Conservation (phyloP, 768 basidiomycete species). For the Lentinus tigrinus region DNA sequence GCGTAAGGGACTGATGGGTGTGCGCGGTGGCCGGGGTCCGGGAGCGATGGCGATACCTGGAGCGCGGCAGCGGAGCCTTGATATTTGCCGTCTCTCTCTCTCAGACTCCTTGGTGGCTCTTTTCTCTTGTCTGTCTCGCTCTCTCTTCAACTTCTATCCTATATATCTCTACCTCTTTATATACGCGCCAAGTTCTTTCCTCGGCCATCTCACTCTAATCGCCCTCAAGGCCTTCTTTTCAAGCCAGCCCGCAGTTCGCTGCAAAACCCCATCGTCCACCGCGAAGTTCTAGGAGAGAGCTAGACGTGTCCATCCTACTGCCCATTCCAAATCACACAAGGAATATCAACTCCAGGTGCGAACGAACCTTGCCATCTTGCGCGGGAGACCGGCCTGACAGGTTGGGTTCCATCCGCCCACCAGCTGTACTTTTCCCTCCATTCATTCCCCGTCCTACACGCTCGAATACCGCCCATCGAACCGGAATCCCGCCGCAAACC, state of each 20-base stretch:
- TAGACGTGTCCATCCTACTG: constrained; percentile 24
- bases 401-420: constrained; percentile 5
- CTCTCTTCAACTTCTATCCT: constrained; percentile 31
- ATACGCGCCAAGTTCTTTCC: constrained; percentile 24
- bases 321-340: background rate
- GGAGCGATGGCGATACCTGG: constrained; percentile 23
- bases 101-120: constrained; percentile 29
- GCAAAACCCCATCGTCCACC: constrained; percentile 17
- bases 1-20: constrained; percentile 10
- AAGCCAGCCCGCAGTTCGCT: constrained; percentile 13
- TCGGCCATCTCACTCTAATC: constrained; percentile 28
- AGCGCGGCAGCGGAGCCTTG: constrained; percentile 8
- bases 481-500: constrained; percentile 14
- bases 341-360: constrained; percentile 15
- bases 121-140: constrained; percentile 32
- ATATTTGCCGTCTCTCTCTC: constrained; percentile 30
- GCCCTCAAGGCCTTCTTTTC: constrained; percentile 26
- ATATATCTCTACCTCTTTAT: constrained; percentile 34
- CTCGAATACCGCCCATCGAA: constrained; percentile 7
- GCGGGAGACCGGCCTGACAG: background rate
- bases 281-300: constrained; percentile 24
- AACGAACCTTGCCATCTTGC: background rate
- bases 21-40: constrained; percentile 26
- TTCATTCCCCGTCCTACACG: constrained; percentile 23
- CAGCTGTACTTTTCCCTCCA: constrained; percentile 34